These are phyloP conservation scores for Melanomma pulvis-pyrius DNA, from an alignment of 495 filamentous ascomycete species.

Conservation along the genomic window DNA sequence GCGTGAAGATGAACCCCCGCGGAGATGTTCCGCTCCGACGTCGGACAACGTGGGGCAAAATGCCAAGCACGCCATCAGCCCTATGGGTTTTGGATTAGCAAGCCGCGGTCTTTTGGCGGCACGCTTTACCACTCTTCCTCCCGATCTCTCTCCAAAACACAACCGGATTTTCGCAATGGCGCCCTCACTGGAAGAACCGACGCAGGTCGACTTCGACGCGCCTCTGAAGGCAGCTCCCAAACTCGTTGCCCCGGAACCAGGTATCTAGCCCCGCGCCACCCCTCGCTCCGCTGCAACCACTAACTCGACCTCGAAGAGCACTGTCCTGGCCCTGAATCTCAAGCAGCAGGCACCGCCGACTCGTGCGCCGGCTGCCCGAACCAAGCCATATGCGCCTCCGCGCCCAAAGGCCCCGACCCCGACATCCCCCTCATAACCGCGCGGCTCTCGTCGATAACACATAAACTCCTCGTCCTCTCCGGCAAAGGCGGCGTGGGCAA, in stretches of 20 bases:
- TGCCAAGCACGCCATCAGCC: conserved; percentile 14
- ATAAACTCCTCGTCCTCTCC: conserved; percentile 89
- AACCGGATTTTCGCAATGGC: conserved; percentile 53
- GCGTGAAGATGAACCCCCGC: neutral
- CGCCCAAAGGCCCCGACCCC: conserved; percentile 94
- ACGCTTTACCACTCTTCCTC: neutral
- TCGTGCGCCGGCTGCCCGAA: conserved; percentile 95
- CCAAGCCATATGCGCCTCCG: conserved; percentile 89
- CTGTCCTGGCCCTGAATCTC: conserved; percentile 91
- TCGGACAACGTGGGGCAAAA: conserved; percentile 14
- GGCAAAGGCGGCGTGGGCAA: conserved; percentile 98
- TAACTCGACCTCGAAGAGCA: conserved; percentile 61
- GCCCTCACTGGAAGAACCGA: conserved; percentile 70
- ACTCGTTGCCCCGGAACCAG: conserved; percentile 90
- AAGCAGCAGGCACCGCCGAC: conserved; percentile 79
- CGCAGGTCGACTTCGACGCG: conserved; percentile 66
- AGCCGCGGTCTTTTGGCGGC: conserved; percentile 4
- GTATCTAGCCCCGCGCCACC: conserved; percentile 42
- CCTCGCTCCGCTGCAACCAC: neutral
- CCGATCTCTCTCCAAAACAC: neutral
- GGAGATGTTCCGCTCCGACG: conserved; percentile 6
- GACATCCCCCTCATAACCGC: conserved; percentile 85
- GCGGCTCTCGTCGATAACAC: conserved; percentile 76
- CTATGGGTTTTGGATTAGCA: conserved; percentile 22
- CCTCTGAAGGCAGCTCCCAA: conserved; percentile 71